These are phyloP conservation scores for Hymenoscyphus infarciens DNA, from an alignment of 2,329 filamentous ascomycete species.

Conservation along the genomic window DNA sequence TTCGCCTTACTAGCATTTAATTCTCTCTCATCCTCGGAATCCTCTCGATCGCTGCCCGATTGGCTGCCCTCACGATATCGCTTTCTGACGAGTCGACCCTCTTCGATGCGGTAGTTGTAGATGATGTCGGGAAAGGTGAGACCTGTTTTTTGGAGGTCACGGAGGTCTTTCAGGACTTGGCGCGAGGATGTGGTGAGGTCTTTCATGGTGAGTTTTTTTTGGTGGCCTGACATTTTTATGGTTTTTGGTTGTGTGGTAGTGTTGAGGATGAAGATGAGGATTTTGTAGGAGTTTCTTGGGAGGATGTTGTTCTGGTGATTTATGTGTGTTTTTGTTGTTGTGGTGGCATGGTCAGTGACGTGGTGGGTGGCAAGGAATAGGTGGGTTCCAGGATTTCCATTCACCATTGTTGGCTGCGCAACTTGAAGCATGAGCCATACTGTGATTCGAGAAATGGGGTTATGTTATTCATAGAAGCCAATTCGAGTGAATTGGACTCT, in stretches of 20 bases:
- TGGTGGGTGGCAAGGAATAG: neutral
- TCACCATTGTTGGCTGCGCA: neutral
- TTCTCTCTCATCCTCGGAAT: neutral
- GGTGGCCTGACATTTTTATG: constrained; percentile 2
- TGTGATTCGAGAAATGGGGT: neutral
- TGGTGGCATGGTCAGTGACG: neutral
- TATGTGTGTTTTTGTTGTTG: neutral
- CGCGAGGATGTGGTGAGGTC: constrained; percentile 3
- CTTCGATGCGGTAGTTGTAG: constrained; percentile 8
- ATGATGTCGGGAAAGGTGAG: constrained; percentile 9
- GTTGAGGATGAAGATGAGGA: neutral
- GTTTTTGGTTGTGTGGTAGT: neutral
- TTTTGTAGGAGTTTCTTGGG: neutral
- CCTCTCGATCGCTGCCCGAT: neutral
- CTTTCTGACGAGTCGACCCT: constrained; percentile 3
- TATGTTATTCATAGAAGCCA: neutral
- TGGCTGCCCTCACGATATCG: constrained; percentile 6
- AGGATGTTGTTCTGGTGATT: neutral
- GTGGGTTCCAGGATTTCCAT: neutral
- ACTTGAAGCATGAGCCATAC: neutral
- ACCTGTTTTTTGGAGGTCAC: constrained; percentile 5
- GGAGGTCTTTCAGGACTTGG: constrained; percentile 2
- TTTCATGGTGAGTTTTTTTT: constrained; percentile 8
- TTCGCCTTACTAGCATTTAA: neutral
- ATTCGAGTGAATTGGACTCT: neutral